These are phyloP conservation scores for Besnoitia besnoiti DNA, from an alignment of 169 alveolate genomes.

Conservation along the genomic window DNA sequence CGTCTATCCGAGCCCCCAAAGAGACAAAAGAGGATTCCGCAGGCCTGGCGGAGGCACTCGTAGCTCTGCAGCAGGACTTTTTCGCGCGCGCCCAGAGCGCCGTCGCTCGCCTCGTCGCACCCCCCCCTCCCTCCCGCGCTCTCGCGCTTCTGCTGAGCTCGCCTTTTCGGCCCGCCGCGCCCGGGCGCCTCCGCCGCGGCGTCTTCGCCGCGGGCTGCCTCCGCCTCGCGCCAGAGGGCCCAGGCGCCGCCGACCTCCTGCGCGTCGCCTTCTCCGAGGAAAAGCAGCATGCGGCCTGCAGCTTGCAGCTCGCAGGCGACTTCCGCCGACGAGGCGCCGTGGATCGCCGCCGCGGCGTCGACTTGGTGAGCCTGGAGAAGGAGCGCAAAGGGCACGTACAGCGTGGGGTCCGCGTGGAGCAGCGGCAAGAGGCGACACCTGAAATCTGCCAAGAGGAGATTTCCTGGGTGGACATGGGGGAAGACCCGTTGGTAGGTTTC, in stretches of 20 bases:
- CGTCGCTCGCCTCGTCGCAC: background rate
- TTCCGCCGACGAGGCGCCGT: background rate
- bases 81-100: background rate
- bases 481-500: background rate
- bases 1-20: background rate
- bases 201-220: background rate
- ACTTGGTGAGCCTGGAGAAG: background rate
- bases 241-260: background rate
- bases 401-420: background rate
- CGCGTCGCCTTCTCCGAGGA: background rate
- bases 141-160: background rate
- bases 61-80: constrained; percentile 5
- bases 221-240: background rate
- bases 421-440: background rate
- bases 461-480: background rate
- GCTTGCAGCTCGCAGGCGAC: background rate
- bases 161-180: background rate
- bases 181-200: too few species aligned
- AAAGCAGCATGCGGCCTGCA: background rate
- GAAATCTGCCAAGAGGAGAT: background rate
- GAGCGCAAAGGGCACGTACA: constrained; percentile 3
- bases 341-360: constrained; percentile 11
- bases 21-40: background rate
- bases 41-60: constrained; percentile 18
- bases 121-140: background rate